These are phyloP conservation scores for Planoprotostelium fungivorum DNA, from an alignment of 78 protist genomes.

Conservation along the genomic window DNA sequence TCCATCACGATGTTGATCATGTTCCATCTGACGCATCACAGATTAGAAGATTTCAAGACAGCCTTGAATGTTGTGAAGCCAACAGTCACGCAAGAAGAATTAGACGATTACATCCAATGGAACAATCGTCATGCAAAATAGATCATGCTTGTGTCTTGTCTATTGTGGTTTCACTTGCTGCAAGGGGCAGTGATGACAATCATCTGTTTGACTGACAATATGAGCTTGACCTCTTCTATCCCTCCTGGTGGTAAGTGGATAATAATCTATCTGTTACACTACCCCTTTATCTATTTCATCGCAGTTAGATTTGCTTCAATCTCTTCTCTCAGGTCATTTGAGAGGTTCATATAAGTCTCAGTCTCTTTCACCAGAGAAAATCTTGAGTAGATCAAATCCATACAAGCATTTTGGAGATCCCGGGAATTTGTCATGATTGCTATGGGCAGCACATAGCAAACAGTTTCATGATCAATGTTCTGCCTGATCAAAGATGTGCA, in stretches of 20 bases:
- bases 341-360: neutral
- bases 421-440: neutral
- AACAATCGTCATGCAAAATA: conserved; percentile 37
- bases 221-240: no score
- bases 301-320: no score
- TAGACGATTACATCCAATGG: conserved; percentile 33
- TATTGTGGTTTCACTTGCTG: no score
- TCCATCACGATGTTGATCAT: neutral
- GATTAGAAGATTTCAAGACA: conserved; percentile 12
- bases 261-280: no score
- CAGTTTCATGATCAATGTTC: neutral
- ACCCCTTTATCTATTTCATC: no score
- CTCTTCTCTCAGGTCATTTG: neutral
- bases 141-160: no score
- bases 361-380: neutral
- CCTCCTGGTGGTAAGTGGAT: no score
- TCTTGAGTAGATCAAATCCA: neutral
- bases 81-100: conserved; percentile 30
- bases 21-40: neutral
- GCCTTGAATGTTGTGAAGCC: conserved; percentile 26
- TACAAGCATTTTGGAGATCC: neutral
- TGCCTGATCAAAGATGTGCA: neutral
- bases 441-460: neutral
- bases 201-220: no score
- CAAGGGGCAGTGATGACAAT: no score